These are phyloP conservation scores for Rhododendron vialii DNA, from an alignment of 148 eudicot species.

Conservation along the genomic window DNA sequence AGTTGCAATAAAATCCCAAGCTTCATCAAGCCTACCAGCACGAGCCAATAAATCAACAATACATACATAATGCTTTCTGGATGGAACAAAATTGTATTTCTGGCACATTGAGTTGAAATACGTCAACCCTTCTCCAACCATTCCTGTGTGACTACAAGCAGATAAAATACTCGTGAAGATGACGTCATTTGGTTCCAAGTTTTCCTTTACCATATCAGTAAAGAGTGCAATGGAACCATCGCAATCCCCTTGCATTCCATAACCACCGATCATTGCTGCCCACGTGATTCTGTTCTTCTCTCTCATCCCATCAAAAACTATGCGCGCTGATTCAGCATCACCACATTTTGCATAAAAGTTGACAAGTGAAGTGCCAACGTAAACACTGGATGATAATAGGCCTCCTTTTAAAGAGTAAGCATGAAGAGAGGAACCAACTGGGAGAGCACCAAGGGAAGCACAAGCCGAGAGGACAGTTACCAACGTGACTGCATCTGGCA, in stretches of 20 bases:
- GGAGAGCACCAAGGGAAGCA: slow-evolving; percentile 47
- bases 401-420: slow-evolving; percentile 49
- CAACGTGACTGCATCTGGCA: slow-evolving; percentile 62
- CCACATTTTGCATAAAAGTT: slow-evolving; percentile 88
- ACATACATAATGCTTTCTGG: slow-evolving; percentile 66
- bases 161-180: slow-evolving; percentile 37
- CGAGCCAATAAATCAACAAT: slow-evolving; percentile 73
- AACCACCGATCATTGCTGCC: slow-evolving; percentile 72
- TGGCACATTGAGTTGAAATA: slow-evolving; percentile 59
- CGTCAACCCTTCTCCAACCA: slow-evolving; percentile 63
- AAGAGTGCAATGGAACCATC: slow-evolving; percentile 53
- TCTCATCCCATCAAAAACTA: slow-evolving; percentile 57
- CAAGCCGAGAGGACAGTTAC: slow-evolving; percentile 63
- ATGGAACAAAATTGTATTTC: slow-evolving; percentile 49
- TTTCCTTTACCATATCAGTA: slow-evolving; percentile 52
- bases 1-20: slow-evolving; percentile 50
- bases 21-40: slow-evolving; percentile 73
- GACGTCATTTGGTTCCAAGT: slow-evolving; percentile 56
- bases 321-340: slow-evolving; percentile 53
- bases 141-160: slow-evolving; percentile 54
- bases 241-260: slow-evolving; percentile 66
- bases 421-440: slow-evolving; percentile 62
- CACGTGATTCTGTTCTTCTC: slow-evolving; percentile 60
- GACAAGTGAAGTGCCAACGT: slow-evolving; percentile 55
- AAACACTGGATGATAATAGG: slow-evolving; percentile 36